Percentiles rank a stretch among this genome's conserved stretches.
These are phyloP conservation scores for Tolypocladium sp. DNA, from an alignment of 2,329 filamentous ascomycete species.

Conservation along the genomic window DNA sequence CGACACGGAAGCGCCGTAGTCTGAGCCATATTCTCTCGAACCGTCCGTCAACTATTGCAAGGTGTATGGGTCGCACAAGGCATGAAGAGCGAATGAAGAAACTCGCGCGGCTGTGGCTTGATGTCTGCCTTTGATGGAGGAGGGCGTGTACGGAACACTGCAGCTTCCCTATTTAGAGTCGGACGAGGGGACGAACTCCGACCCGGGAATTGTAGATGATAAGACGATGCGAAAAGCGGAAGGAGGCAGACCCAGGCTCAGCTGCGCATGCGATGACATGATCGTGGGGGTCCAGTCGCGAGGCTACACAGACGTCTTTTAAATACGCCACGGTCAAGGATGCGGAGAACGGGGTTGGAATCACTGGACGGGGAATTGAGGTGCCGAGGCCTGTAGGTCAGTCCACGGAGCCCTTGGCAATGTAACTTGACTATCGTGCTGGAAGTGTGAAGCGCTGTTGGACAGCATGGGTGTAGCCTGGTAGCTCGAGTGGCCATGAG, in stretches of 20 bases:
- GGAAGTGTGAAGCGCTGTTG: not conserved
- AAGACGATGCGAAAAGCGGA: not conserved
- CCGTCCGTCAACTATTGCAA: not conserved
- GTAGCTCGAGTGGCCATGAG: not conserved
- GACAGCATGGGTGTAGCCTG: not conserved
- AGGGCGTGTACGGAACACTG: not conserved
- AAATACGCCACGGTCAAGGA: not conserved
- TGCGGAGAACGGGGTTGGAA: not conserved
- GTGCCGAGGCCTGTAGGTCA: not conserved
- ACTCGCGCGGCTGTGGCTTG: not conserved
- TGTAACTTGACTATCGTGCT: not conserved
- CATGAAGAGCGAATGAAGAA: not conserved
- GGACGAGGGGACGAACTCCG: not conserved
- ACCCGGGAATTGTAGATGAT: not conserved
- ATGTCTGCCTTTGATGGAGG: slow-evolving; percentile 5
- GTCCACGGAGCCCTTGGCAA: not conserved
- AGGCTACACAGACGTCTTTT: not conserved
- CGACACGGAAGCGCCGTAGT: not conserved
- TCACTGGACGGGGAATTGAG: not conserved
- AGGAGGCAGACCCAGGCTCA: not conserved
- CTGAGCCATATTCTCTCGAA: not conserved
- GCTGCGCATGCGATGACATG: not conserved
- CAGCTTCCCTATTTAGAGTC: slow-evolving; percentile 1
- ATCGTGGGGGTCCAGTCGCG: not conserved
- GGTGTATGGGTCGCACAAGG: not conserved